Evolutionary conservation across 192 early-diverging fungal genomes (phyloP), one percentile per base, ranked within the genome.

Genomic region (Phycomyces blakesleeanus): DNA sequence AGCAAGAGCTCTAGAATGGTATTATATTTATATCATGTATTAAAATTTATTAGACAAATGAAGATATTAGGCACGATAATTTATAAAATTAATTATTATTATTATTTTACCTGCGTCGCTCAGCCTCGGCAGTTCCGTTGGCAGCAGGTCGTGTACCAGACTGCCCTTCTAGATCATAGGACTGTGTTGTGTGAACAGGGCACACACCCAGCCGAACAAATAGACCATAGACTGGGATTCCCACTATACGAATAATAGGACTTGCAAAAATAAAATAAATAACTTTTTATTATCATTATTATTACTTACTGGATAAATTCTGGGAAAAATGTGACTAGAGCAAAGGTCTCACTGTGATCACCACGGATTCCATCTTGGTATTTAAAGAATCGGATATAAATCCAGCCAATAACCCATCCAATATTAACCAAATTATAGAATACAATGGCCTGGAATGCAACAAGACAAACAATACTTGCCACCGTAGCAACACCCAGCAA

Each of bases 301-400:
- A 26, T 24, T 2, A 71, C 81, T 75, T 73, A 90, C 88, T 89
- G 87, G 14, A 89, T 64, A 51, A 83, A 73, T 47, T 93, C 91
- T 3, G 96, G 96, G 72, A 93, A 98, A 61, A 98, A 96, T 18
- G 91, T 91, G 1, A 78, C 83, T 59, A 98, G 89, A 0, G 89
- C 87, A 84, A 98, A 98, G 0, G 92, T 87, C 44, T 95, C 94
- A 69, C 89, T 90, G 22, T 91, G 84, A 66, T 96, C 96, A 50
- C 96, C 96, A 40, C 75, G 75, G 16, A 92, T 79, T 14, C 89
- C 84, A 63, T 92, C 90, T 53, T 93, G 83, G 25, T 77, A 61
- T 57, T 88, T 90, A 76, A 87, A 94, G 79, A 94, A 96, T 16
- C 94, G 82, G 50, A 90, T 81, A 67, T 94, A 95, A 0, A 91